Conservation (phyloP, 1,284 basidiomycete genomes). For the Pseudozyma thailandica region DNA sequence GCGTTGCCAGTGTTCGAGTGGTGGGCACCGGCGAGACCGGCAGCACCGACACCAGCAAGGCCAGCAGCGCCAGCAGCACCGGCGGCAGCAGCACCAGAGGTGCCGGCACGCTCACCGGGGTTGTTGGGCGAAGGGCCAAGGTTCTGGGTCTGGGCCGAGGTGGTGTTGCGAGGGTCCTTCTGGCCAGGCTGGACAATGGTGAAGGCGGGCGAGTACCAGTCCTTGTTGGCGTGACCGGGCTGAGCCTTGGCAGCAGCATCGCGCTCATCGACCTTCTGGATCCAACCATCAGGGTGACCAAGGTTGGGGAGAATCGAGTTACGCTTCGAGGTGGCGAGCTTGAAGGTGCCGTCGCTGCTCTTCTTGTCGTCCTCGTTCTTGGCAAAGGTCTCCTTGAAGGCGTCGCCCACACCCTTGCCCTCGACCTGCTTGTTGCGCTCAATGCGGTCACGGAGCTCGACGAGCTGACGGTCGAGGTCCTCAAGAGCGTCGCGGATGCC, state of each 20-base stretch:
- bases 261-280: conserved; percentile 75
- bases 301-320: conserved; percentile 69
- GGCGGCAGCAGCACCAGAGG: conserved; percentile 10
- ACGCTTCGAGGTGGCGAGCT: conserved; percentile 61
- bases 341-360: conserved; percentile 60
- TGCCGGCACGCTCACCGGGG: conserved; percentile 25
- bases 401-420: conserved; percentile 62
- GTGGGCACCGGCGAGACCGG: conserved; percentile 8
- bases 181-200: conserved; percentile 53
- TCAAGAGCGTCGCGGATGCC: conserved; percentile 83
- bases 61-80: conserved; percentile 15
- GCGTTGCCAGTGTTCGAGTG: conserved; percentile 4
- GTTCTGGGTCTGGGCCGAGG: conserved; percentile 43
- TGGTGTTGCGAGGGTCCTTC: conserved; percentile 49
- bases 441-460: conserved; percentile 80
- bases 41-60: conserved; percentile 14
- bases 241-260: conserved; percentile 70
- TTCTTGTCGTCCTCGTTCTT: conserved; percentile 66
- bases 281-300: conserved; percentile 79
- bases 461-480: conserved; percentile 86
- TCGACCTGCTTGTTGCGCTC: conserved; percentile 67
- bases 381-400: conserved; percentile 76
- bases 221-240: conserved; percentile 69
- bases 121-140: conserved; percentile 41
- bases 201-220: conserved; percentile 78